phyloP scores from a whole-genome alignment of 306 rosid genomes.

The Hylodesmum podocarpum region DNA sequence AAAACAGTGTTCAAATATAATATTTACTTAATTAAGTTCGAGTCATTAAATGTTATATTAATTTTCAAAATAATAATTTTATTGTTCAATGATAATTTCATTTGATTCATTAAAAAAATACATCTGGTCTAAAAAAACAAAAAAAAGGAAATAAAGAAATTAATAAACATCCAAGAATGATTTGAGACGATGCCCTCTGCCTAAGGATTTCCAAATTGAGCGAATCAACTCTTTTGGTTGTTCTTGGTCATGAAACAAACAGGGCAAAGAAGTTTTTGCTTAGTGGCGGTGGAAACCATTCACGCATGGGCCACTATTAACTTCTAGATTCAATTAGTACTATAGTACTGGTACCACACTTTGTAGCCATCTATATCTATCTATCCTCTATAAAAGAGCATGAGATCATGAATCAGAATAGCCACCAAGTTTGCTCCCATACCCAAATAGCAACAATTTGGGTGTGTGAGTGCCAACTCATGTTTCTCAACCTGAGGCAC shows the following conservation, averaged over 20 bases:
- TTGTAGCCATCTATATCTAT: not conserved
- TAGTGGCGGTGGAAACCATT: conserved; percentile 18
- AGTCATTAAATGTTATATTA: no score
- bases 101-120: no score
- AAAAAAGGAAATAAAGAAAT: not conserved
- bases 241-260: conserved; percentile 26
- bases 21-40: no score
- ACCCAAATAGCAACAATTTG: conserved; percentile 11
- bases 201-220: conserved; percentile 36
- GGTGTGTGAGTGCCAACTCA: conserved; percentile 21
- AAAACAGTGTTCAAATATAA: no score
- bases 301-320: conserved; percentile 17
- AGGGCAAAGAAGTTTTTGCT: conserved; percentile 1
- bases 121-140: not conserved
- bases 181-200: conserved; percentile 23
- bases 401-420: conserved; percentile 30
- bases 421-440: conserved; percentile 20
- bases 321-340: conserved; percentile 26
- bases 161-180: conserved; percentile 10
- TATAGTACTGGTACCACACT: not conserved
- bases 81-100: no score
- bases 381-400: conserved; percentile 8
- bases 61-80: no score
- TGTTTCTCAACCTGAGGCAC: conserved; percentile 40
- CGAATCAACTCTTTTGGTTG: conserved; percentile 34